Conservation (phyloP, 1,139 yeast species). For the Debaryomyces singareniensis region DNA sequence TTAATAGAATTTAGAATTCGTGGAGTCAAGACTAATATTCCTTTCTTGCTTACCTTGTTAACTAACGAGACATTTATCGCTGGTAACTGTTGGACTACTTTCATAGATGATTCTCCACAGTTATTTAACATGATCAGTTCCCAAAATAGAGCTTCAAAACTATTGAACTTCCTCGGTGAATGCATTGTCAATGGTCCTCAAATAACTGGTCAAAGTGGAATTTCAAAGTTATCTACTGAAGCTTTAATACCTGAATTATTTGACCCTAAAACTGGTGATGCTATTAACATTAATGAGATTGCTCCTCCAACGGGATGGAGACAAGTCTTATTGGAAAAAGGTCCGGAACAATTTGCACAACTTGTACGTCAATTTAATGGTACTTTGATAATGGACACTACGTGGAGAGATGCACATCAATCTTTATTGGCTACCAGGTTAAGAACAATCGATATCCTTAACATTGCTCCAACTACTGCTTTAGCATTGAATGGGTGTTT, state of each 20-base stretch:
- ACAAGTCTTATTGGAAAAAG: slow-evolving; percentile 72
- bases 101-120: slow-evolving; percentile 95
- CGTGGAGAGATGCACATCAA: slow-evolving; percentile 99
- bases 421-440: slow-evolving; percentile 96
- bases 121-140: slow-evolving; percentile 92
- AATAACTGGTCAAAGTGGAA: slow-evolving; percentile 90
- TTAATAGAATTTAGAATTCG: slow-evolving; percentile 95
- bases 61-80: slow-evolving; percentile 85
- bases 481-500: slow-evolving; percentile 87
- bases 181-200: slow-evolving; percentile 92
- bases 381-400: slow-evolving; percentile 91
- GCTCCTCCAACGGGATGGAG: slow-evolving; percentile 85
- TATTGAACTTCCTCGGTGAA: slow-evolving; percentile 85
- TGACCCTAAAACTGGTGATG: slow-evolving; percentile 48
- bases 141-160: slow-evolving; percentile 93
- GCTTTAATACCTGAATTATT: slow-evolving; percentile 71
- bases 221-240: slow-evolving; percentile 72
- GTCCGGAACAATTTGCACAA: slow-evolving; percentile 85
- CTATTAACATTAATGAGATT: slow-evolving; percentile 50
- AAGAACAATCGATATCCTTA: slow-evolving; percentile 83
- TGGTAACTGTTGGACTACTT: slow-evolving; percentile 97
- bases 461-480: slow-evolving; percentile 92
- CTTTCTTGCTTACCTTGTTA: slow-evolving; percentile 86
- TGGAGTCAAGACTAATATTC: slow-evolving; percentile 98
- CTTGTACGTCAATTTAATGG: slow-evolving; percentile 82